phyloP scores from a whole-genome alignment of 192 early-diverging fungal species.

The Backusella tuberculispora region DNA sequence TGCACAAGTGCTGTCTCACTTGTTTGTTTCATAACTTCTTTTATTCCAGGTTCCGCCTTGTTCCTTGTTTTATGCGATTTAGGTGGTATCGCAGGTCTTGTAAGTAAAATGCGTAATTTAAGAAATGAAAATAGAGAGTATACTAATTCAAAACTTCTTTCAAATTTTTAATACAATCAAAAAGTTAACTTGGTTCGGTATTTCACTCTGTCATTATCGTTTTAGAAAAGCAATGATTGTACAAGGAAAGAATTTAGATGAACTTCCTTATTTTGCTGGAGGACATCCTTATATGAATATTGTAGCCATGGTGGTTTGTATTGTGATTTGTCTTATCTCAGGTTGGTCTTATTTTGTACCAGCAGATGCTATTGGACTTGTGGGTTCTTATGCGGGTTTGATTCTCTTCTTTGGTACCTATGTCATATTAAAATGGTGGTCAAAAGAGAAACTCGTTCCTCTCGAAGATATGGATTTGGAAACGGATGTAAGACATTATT shows the following conservation, averaged over 20 bases:
- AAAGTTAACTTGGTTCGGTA: slow-evolving; percentile 75
- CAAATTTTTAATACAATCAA: not conserved
- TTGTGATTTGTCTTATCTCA: slow-evolving; percentile 32
- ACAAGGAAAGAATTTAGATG: slow-evolving; percentile 66
- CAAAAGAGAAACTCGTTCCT: slow-evolving; percentile 33
- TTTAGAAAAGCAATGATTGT: slow-evolving; percentile 78
- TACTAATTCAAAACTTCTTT: not conserved
- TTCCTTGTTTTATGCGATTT: slow-evolving; percentile 32
- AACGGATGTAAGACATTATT: slow-evolving; percentile 22
- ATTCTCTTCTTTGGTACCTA: slow-evolving; percentile 29
- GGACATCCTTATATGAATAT: slow-evolving; percentile 35
- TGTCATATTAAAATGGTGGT: slow-evolving; percentile 25
- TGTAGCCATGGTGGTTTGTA: slow-evolving; percentile 20
- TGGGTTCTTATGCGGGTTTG: slow-evolving; percentile 34
- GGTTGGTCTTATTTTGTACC: slow-evolving; percentile 43
- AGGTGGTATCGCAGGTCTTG: slow-evolving; percentile 35
- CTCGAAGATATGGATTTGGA: slow-evolving; percentile 30
- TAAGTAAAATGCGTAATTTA: not conserved
- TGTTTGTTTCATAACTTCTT: slow-evolving; percentile 39
- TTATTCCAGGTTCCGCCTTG: slow-evolving; percentile 37
- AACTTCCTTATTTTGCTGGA: slow-evolving; percentile 75
- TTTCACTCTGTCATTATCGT: slow-evolving; percentile 76
- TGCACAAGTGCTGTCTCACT: slow-evolving; percentile 27
- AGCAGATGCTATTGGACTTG: slow-evolving; percentile 27
- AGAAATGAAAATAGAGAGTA: not conserved